A percentile compares a stretch with the other conserved stretches of the same genome.
These are phyloP conservation scores for Coemansia umbellata DNA, from an alignment of 192 early-diverging fungal genomes.

Conservation along the genomic window DNA sequence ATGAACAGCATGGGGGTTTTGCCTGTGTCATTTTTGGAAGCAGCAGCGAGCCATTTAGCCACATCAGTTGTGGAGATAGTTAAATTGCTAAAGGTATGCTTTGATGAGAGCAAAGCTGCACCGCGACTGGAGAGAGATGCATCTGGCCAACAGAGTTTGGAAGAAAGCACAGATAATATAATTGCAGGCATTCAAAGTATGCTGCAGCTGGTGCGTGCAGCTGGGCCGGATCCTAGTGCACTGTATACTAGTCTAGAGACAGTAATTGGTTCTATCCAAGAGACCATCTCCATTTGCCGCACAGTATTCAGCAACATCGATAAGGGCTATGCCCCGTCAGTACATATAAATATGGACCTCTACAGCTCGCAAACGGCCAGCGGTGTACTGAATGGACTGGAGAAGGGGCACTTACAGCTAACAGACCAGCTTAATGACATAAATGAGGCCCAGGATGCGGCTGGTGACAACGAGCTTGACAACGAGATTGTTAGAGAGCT, in stretches of 20 bases:
- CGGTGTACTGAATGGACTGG: conserved; percentile 28
- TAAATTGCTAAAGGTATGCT: conserved; percentile 48
- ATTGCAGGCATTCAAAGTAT: conserved; percentile 47
- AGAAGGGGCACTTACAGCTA: conserved; percentile 46
- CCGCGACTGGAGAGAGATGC: conserved; percentile 17
- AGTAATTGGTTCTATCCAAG: conserved; percentile 28
- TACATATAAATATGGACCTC: conserved; percentile 11
- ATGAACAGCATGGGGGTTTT: conserved; percentile 63
- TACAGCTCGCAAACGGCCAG: conserved; percentile 26
- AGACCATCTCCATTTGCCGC: conserved; percentile 32
- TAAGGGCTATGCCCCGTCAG: not conserved
- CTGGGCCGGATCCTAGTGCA: conserved; percentile 28
- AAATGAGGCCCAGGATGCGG: conserved; percentile 45
- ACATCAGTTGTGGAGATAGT: conserved; percentile 78
- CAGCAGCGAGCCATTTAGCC: conserved; percentile 74
- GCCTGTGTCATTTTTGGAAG: conserved; percentile 73
- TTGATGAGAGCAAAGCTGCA: conserved; percentile 40
- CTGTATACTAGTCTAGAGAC: conserved; percentile 38
- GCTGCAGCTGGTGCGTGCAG: conserved; percentile 38
- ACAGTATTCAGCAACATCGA: conserved; percentile 18
- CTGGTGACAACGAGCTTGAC: conserved; percentile 44
- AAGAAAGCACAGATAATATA: conserved; percentile 47
- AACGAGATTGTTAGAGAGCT: conserved; percentile 53
- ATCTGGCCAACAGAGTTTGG: conserved; percentile 17
- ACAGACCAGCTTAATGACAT: conserved; percentile 53